Conservation (phyloP, 2,329 filamentous ascomycete genomes). For the Neophaeococcomyces aloes region DNA sequence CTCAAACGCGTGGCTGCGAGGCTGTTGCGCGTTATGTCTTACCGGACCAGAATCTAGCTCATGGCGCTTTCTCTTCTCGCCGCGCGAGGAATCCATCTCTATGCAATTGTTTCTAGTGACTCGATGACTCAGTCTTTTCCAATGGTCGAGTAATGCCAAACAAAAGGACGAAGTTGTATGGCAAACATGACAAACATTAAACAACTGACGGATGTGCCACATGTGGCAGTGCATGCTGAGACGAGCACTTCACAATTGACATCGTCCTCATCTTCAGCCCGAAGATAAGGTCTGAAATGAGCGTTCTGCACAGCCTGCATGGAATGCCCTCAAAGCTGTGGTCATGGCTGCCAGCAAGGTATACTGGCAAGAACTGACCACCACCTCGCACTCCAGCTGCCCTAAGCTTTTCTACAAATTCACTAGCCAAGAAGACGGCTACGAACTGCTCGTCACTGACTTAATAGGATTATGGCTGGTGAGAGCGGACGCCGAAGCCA, state of each 20-base stretch:
- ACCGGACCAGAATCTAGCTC: neutral
- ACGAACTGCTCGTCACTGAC: slow-evolving; percentile 48
- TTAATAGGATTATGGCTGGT: slow-evolving; percentile 49
- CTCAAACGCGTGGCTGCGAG: neutral
- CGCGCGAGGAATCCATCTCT: slow-evolving; percentile 1
- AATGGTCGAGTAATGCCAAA: no score
- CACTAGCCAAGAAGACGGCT: slow-evolving; percentile 28
- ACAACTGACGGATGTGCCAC: no score
- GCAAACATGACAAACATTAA: no score
- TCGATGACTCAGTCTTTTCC: no score
- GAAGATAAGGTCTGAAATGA: neutral
- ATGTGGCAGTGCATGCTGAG: no score
- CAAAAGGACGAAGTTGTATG: no score
- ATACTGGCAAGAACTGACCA: slow-evolving; percentile 29
- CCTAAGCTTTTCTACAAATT: slow-evolving; percentile 34
- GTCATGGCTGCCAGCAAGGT: slow-evolving; percentile 3
- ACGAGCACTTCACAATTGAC: no score
- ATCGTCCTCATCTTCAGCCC: no score
- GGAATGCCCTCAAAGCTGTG: neutral
- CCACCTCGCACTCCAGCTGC: slow-evolving; percentile 18
- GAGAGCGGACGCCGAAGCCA: slow-evolving; percentile 33
- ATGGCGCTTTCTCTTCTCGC: slow-evolving; percentile 7
- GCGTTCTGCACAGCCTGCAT: neutral
- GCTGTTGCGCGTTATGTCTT: neutral
- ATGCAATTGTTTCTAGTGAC: no score